Evolutionary conservation across 768 basidiomycete species (phyloP), one percentile per base, ranked within the genome.

Genomic region (Hysterangium stoloniferum): DNA sequence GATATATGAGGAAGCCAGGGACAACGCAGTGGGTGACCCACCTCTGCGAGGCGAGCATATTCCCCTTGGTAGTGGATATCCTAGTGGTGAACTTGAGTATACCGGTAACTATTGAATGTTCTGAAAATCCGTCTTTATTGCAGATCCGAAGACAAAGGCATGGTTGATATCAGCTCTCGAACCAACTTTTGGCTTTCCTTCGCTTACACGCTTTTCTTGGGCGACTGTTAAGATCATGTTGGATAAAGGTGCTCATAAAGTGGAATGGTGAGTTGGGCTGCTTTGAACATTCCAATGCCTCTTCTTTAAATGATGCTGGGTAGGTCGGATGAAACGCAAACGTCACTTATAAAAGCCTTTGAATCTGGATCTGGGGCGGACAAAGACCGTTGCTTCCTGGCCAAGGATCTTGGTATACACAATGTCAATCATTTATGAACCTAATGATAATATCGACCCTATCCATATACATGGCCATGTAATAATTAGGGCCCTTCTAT

Each of bases 171-270:
- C 71, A 1, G 75, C 84, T 0, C 60, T 97, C 11, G 84, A 97
- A 49, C 85, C 84, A 1, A 84, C 90, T 2, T 99, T 99, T 62
- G 96, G 96, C 4, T 95, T 80, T 60, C 95, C 95, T 0, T 84
- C 80, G 15, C 66, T 97, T 33, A 94, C 82, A 3, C 80, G 96
- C 15, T 98, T 98, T 68, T 92, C 88, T 1, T 99, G 96, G 96
- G 82, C 88, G 3, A 96, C 96, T 0, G 81, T 94, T 54, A 93
- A 92, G 61, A 76, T 88, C 1, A 64, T 82, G 2, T 68, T 99
- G 13, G 91, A 95, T 44, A 87, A 87, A 61, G 70, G 79, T 33
- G 95, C 78, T 0, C 84, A 90, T 62, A 59, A 71, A 1, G 81
- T 88, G 9, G 79, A 86, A 69, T 99, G 96, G 95, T 94, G 19